Base-by-base conservation (phyloP, 73 alveolate genomes). In the Stentor roeselii region DNA sequence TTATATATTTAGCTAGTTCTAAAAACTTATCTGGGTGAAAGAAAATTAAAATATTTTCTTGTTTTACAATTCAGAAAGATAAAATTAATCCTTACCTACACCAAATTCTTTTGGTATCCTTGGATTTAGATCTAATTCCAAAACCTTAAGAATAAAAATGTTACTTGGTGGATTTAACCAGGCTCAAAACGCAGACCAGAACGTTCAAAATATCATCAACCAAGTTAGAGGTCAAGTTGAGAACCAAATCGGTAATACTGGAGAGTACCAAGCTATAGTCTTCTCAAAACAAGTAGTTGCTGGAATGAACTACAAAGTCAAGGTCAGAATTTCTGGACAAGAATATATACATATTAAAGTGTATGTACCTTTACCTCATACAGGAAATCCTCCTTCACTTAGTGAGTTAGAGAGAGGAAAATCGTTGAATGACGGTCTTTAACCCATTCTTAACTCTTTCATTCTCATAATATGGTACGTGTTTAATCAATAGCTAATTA, bases 261-360 rank as follows among this genome's bases (percentile, higher is more conserved):
- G 31, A 36, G 89, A 2, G 30, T 89, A 76, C 42, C 87, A 78
- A 59, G 93, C 89, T 1, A 87, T 86, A 34, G 15, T 2, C 3
- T 89, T 36, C 42, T 60, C 85, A 4, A 89, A 92, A 41, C 94
- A 93, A 83, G 98, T 93, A 11, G 98, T 93, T 34, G 95, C 96
- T 2, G 98, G 98, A 38, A 86, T 89, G 32, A 93, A 93, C 75
- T 93, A 88, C 74, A 39, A 39, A 58, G 85, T 93, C 40, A 93
- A 93, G 82, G 91, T 93, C 36, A 60, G 83, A 76, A 94, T 91
- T 37, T 92, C 83, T 39, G 86, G 60, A 31, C 94, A 76, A 14
- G 78, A 91, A 80, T 88, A 41, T 88, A 61, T 93, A 11, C 98
- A 93, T 83, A 85, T 88, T 50, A 93, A 82, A 84, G 90, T 93